Conservation (phyloP, 495 filamentous ascomycete genomes). For the Neurospora discreta region DNA sequence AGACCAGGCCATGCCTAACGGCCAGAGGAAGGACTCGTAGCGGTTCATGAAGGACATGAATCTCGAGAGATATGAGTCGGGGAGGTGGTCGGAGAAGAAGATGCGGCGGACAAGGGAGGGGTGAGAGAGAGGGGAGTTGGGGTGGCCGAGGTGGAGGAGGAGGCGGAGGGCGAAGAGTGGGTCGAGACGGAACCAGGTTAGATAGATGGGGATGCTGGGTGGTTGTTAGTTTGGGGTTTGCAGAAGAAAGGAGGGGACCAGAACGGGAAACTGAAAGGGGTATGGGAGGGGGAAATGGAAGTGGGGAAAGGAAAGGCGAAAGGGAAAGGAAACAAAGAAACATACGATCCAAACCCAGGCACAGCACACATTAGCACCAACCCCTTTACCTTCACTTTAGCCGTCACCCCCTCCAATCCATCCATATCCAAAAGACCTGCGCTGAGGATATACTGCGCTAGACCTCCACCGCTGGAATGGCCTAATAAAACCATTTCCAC, state of each 20-base stretch:
- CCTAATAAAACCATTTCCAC: slow-evolving; percentile 32
- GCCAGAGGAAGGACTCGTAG: slow-evolving; percentile 37
- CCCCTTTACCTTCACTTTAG: slow-evolving; percentile 20
- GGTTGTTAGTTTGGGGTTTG: not conserved
- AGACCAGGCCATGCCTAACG: slow-evolving; percentile 27
- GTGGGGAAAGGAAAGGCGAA: not conserved
- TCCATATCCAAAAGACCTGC: not conserved
- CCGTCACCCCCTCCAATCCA: slow-evolving; percentile 8
- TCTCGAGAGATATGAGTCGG: slow-evolving; percentile 15
- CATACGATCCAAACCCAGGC: slow-evolving; percentile 35
- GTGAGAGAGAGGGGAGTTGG: slow-evolving; percentile 36
- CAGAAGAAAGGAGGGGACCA: too few relatives aligned
- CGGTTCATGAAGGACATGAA: slow-evolving; percentile 26
- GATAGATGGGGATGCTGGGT: slow-evolving; percentile 25
- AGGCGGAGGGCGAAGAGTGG: slow-evolving; percentile 32
- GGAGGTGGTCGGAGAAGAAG: slow-evolving; percentile 30
- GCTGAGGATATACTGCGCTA: slow-evolving; percentile 33
- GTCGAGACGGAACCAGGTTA: slow-evolving; percentile 33
- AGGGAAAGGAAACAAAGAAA: slow-evolving; percentile 3
- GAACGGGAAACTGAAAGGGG: too few relatives aligned
- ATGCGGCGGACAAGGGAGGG: slow-evolving; percentile 26
- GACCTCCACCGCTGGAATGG: slow-evolving; percentile 36
- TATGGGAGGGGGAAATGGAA: too few relatives aligned
- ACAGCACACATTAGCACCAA: slow-evolving; percentile 29
- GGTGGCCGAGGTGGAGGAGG: slow-evolving; percentile 32